Conservation (phyloP, 331 rosid genomes). For the Ulmus americana region DNA sequence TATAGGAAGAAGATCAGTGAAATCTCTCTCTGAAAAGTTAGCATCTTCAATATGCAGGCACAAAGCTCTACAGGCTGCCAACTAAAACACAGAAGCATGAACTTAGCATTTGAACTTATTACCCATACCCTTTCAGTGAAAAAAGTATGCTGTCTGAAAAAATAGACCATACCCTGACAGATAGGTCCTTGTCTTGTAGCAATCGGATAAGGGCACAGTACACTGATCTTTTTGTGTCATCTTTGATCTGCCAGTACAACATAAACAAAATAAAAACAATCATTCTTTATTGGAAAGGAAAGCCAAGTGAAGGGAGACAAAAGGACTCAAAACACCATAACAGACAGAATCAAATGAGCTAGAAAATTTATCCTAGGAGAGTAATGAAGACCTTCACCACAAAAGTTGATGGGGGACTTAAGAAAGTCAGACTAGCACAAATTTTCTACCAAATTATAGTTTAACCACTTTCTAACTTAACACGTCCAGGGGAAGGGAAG, state of each 20-base stretch:
- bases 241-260: constrained; percentile 54
- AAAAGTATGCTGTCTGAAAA: constrained; percentile 3
- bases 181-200: constrained; percentile 72
- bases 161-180: constrained; percentile 63
- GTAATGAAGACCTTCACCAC: neutral
- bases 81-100: constrained; percentile 40
- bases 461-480: neutral
- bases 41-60: constrained; percentile 88
- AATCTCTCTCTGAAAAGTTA: constrained; percentile 72
- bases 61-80: constrained; percentile 94
- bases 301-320: neutral
- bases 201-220: constrained; percentile 81
- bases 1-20: constrained; percentile 76
- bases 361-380: neutral
- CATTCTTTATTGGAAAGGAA: neutral
- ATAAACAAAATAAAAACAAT: constrained; percentile 14
- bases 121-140: constrained; percentile 2
- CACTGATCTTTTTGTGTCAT: constrained; percentile 82
- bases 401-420: neutral
- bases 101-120: constrained; percentile 27
- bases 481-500: neutral
- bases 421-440: no score
- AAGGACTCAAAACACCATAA: neutral
- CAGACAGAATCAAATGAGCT: neutral
- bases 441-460: neutral